phyloP scores from a whole-genome alignment of 192 early-diverging fungal species.

The Physocladia obscura region DNA sequence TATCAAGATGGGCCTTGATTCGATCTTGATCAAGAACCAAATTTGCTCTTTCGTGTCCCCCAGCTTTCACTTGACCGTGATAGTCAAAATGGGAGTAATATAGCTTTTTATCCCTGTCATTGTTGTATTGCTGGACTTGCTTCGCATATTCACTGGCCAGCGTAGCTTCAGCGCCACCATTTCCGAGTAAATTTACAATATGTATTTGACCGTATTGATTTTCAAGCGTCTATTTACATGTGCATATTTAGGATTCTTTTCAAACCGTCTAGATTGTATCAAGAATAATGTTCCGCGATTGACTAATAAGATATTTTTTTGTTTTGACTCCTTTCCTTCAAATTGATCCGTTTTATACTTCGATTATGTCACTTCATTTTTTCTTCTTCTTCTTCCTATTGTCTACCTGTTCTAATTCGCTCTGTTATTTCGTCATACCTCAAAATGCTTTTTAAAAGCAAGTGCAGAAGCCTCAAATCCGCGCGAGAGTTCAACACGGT shows the following conservation, averaged over 20 bases:
- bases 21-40: constrained; percentile 4
- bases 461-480: constrained; percentile 78
- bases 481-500: constrained; percentile 83
- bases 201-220: constrained; percentile 73
- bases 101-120: constrained; percentile 22
- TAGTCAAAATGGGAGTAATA: constrained; percentile 81
- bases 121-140: constrained; percentile 5
- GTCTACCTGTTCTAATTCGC: too few relatives aligned
- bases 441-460: constrained; percentile 69
- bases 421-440: too few relatives aligned
- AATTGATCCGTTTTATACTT: too few relatives aligned
- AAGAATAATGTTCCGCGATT: too few relatives aligned
- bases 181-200: constrained; percentile 76
- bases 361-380: too few relatives aligned
- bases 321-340: too few relatives aligned
- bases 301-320: too few relatives aligned
- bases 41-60: constrained; percentile 28
- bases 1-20: constrained; percentile 39
- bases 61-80: constrained; percentile 73
- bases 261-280: too few relatives aligned
- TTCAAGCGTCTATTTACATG: constrained; percentile 60
- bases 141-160: constrained; percentile 64
- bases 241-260: too few relatives aligned
- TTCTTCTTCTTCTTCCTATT: too few relatives aligned
- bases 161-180: constrained; percentile 62